These are phyloP conservation scores for Aegilops speltoides DNA, from an alignment of 176 grass and related monocot genomes.

Conservation along the genomic window DNA sequence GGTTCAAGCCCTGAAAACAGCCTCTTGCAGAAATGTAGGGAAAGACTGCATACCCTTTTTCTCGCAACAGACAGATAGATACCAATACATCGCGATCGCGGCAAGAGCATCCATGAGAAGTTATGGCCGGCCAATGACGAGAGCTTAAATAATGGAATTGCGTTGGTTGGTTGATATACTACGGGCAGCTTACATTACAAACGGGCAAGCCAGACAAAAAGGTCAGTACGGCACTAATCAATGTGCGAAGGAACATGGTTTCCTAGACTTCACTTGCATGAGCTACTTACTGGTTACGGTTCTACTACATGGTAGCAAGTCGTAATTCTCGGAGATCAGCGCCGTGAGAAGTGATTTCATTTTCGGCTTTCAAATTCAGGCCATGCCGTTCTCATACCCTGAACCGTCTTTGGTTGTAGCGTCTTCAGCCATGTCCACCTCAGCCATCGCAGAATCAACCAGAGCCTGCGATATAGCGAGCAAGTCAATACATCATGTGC, in stretches of 20 bases:
- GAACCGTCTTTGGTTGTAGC: slow-evolving; percentile 58
- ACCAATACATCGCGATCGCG: too few species aligned
- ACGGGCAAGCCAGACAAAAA: not conserved
- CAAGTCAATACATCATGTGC: not conserved
- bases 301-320: slow-evolving; percentile 11
- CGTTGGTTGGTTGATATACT: not conserved
- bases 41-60: too few species aligned
- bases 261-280: not conserved
- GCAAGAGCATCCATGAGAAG: not conserved
- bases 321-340: slow-evolving; percentile 5
- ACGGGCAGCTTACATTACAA: not conserved
- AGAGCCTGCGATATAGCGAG: slow-evolving; percentile 36
- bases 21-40: too few species aligned
- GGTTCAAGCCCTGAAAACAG: too few species aligned
- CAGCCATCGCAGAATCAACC: slow-evolving; percentile 48
- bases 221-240: not conserved
- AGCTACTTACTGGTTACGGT: not conserved
- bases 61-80: too few species aligned
- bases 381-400: slow-evolving; percentile 55
- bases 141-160: not conserved
- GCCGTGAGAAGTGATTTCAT: not conserved
- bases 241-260: slow-evolving; percentile 20
- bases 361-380: slow-evolving; percentile 21
- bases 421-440: slow-evolving; percentile 63
- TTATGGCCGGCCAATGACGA: not conserved